Percentiles rank a stretch among this genome's conserved stretches.
Conservation (phyloP, 441 rosid genomes). For the Bruguiera hainesii region DNA sequence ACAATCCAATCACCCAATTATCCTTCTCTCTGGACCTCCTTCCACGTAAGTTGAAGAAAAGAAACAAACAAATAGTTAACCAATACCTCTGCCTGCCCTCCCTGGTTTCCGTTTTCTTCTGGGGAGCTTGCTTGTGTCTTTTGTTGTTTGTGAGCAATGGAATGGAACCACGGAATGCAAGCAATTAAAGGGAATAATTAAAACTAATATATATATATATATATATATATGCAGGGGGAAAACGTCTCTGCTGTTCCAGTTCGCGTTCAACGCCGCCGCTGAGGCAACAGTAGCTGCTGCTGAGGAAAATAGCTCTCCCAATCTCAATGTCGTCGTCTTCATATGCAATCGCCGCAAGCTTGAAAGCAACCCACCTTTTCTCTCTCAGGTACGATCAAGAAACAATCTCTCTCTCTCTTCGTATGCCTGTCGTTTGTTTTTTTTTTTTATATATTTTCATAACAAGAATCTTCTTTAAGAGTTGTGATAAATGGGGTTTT, state of each 20-base stretch:
- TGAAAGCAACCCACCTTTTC: constrained; percentile 69
- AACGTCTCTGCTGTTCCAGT: constrained; percentile 85
- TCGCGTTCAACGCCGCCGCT: constrained; percentile 46
- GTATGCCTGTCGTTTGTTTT: neutral
- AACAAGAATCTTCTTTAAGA: neutral
- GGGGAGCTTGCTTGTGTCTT: too few species aligned
- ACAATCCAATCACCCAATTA: constrained; percentile 24
- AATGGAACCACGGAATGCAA: too few species aligned
- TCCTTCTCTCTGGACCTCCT: constrained; percentile 77
- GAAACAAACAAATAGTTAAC: neutral
- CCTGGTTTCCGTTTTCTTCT: neutral
- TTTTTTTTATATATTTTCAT: neutral
- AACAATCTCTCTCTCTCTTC: neutral
- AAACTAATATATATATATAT: neutral
- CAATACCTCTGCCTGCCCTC: neutral
- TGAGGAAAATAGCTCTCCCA: constrained; percentile 10
- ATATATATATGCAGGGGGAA: constrained; percentile 55
- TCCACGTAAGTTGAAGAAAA: constrained; percentile 38
- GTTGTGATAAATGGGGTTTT: neutral
- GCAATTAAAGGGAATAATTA: too few species aligned
- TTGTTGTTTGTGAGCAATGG: too few species aligned
- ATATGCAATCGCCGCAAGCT: constrained; percentile 62
- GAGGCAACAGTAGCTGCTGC: constrained; percentile 1
- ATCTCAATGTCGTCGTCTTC: constrained; percentile 57
- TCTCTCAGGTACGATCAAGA: constrained; percentile 45